Evolutionary conservation across 441 rosid species (phyloP), one percentile per base, ranked within the genome.

Genomic region (Omphalea diandra): DNA sequence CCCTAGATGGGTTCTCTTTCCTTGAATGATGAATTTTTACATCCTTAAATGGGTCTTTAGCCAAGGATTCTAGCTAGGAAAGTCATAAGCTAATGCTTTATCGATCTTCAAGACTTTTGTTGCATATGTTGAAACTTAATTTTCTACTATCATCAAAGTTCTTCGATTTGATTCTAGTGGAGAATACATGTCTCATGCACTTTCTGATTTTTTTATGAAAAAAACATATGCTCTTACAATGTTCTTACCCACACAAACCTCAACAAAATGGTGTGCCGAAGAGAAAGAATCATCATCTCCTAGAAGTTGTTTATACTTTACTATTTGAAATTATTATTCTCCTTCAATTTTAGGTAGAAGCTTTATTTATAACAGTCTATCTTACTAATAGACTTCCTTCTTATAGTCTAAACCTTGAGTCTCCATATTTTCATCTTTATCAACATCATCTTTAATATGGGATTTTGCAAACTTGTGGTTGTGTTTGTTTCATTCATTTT

Each of bases 211-310:
- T 5, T 49, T 49, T 24, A 6, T 3, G 5, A 1, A 56, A 20
- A 56, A 60, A 60, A 29, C n/a, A 31, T 3, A 61, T 61, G 22
- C 5, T 61, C 3, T 61, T 49, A 9, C 65, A 61, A 61, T n/a
- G 31, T 1, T 61, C 49, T 22, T 20, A 33, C 24, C 49, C 32
- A 6, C 24, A 38, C 3, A 61, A 32, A 0, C 65, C 49, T 0
- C 47, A 61, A 24, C 27, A 61, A 40, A 59, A 57, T 59, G 63
- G 63, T 17, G 26, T 59, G 14, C 26, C 12, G 12, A 49, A 15
- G n/a, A 3, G 27, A 11, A 61, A 38, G 2, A 60, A 60, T 36
- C 18, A 8, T 36, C 65, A 57, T 59, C 15, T 33, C 7, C 9
- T 59, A 2, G 63, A 59, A 7, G 43, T 59, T 8, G 15, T 8